Evolutionary conservation across 225 moss, liverwort and hornwort genomes (phyloP).

Genomic region (Pseudisothecium myosuroides): DNA sequence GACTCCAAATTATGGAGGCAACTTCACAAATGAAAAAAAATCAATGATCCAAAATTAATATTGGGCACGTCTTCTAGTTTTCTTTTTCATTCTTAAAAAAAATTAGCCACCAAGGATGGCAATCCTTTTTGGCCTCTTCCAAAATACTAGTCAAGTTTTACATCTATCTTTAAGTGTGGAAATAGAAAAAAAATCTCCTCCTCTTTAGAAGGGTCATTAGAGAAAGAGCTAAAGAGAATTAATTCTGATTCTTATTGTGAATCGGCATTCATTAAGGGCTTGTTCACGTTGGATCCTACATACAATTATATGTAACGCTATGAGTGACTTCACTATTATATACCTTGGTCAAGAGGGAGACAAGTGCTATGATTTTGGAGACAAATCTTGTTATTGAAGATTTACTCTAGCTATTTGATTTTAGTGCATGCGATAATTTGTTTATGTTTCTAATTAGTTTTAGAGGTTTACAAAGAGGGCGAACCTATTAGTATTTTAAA

Average conservation of each 20-base stretch:
- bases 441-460: not conserved
- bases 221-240: fast-evolving
- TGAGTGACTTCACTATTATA: not conserved
- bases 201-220: not conserved
- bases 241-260: not conserved
- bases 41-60: not conserved
- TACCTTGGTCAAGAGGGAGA: not conserved
- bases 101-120: not conserved
- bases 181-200: not conserved
- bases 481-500: not conserved
- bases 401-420: not conserved
- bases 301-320: fast-evolving
- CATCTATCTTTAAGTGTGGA: fast-evolving
- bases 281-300: not conserved
- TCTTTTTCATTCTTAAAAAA: not conserved
- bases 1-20: fast-evolving
- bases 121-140: not conserved
- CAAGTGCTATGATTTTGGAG: not conserved
- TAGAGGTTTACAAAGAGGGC: not conserved
- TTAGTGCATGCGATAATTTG: not conserved
- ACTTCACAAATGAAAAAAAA: not conserved
- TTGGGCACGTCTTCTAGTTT: fast-evolving
- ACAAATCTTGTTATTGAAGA: not conserved
- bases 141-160: not conserved
- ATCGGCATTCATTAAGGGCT: fast-evolving